Percentiles rank a stretch among this genome's conserved stretches.
Conservation (phyloP, 148 eudicot genomes). For the Chenopodium berlandieri region DNA sequence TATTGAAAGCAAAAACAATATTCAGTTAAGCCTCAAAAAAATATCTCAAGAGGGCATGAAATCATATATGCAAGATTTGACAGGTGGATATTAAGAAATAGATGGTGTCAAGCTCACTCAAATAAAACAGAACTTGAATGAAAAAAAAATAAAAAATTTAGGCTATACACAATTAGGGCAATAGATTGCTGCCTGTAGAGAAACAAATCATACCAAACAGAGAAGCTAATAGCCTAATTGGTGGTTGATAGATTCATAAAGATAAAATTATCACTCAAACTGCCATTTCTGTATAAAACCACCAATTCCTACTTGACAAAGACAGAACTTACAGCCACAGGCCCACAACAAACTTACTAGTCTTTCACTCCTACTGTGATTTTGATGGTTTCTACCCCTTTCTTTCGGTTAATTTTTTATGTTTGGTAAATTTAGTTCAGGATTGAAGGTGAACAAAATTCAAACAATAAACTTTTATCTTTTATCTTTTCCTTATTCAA, state of each 20-base stretch:
- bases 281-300: slow-evolving; percentile 37
- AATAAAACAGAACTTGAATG: slow-evolving; percentile 8
- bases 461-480: background rate
- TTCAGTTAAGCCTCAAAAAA: slow-evolving; percentile 43
- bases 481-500: background rate
- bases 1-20: slow-evolving; percentile 34
- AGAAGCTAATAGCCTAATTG: slow-evolving; percentile 33
- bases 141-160: background rate
- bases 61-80: slow-evolving; percentile 25
- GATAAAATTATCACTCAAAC: slow-evolving; percentile 30
- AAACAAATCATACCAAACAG: slow-evolving; percentile 34
- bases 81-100: slow-evolving; percentile 26
- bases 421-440: slow-evolving; percentile 7
- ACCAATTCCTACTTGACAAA: slow-evolving; percentile 41
- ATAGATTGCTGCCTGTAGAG: slow-evolving; percentile 34
- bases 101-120: slow-evolving; percentile 19
- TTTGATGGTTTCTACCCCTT: slow-evolving; percentile 6
- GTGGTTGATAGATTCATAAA: slow-evolving; percentile 34
- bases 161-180: slow-evolving; percentile 30
- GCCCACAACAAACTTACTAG: slow-evolving; percentile 31
- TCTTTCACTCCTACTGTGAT: slow-evolving; percentile 3
- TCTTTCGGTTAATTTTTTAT: slow-evolving; percentile 5
- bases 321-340: slow-evolving; percentile 46
- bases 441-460: background rate
- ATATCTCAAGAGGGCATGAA: slow-evolving; percentile 41